phyloP scores from a whole-genome alignment of 2,329 filamentous ascomycete genomes.

The Pseudogymnoascus sp. region DNA sequence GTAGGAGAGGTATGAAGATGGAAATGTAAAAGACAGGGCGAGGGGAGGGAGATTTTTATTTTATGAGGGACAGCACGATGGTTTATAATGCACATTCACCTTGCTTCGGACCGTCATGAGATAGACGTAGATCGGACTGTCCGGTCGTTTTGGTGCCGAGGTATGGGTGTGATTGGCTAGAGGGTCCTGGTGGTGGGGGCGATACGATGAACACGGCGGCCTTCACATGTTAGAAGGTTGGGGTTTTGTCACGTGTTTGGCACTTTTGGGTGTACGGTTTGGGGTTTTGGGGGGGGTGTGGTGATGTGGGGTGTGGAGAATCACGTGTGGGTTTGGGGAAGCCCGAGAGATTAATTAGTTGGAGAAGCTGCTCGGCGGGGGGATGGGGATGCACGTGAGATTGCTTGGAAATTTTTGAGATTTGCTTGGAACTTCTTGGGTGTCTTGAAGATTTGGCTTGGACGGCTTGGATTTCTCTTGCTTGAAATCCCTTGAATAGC shows the following conservation, averaged over 20 bases:
- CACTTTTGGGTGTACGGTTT: neutral
- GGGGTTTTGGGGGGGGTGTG: too few species aligned
- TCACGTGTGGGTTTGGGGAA: neutral
- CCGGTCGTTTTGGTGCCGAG: neutral
- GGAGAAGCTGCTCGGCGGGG: neutral
- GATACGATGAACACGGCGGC: neutral
- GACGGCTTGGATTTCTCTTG: neutral
- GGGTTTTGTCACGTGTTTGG: neutral
- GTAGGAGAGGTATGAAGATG: neutral
- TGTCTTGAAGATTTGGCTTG: too few species aligned
- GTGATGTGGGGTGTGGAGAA: neutral
- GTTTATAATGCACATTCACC: neutral
- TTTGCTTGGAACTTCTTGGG: too few species aligned
- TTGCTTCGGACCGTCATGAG: neutral
- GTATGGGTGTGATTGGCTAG: slow-evolving; percentile 9
- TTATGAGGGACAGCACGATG: neutral
- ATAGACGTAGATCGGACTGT: neutral
- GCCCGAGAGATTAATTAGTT: neutral
- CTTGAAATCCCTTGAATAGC: neutral
- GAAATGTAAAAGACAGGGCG: neutral
- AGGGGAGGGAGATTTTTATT: neutral
- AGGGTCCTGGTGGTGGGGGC: neutral
- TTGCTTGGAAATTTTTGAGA: neutral
- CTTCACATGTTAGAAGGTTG: neutral
- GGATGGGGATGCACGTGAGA: neutral